Conservation (phyloP, 495 filamentous ascomycete genomes). For the Cenococcum geophilum region DNA sequence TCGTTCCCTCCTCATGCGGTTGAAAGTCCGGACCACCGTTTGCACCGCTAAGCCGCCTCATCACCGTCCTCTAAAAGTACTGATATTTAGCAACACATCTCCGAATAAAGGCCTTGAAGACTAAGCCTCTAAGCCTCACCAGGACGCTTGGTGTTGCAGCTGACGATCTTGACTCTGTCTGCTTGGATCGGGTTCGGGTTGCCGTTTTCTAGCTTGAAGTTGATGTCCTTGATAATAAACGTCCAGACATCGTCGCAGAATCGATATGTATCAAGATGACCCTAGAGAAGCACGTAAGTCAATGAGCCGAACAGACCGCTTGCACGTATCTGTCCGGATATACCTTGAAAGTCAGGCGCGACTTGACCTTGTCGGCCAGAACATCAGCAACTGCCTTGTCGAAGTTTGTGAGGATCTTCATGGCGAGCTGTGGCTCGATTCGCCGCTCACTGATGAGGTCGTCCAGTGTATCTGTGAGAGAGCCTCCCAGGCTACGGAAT, state of each 20-base stretch:
- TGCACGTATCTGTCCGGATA: neutral
- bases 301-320: constrained; percentile 1
- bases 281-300: constrained; percentile 47
- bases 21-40: no score
- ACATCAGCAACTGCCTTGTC: constrained; percentile 85
- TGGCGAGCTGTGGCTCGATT: constrained; percentile 95
- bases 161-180: constrained; percentile 91
- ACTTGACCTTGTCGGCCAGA: constrained; percentile 82
- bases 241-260: constrained; percentile 99
- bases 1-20: no score
- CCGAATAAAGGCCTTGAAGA: neutral
- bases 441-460: constrained; percentile 85
- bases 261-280: constrained; percentile 96
- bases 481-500: constrained; percentile 69
- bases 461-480: constrained; percentile 93
- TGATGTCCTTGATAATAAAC: constrained; percentile 96
- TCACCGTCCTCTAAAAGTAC: neutral
- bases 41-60: no score
- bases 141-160: constrained; percentile 81
- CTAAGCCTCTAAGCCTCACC: constrained; percentile 48
- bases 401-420: constrained; percentile 93
- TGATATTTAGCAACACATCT: neutral
- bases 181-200: constrained; percentile 30
- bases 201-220: constrained; percentile 89
- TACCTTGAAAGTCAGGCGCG: constrained; percentile 92